Percentiles rank a stretch among this genome's conserved stretches.
Evolutionary conservation across 2,329 filamentous ascomycete genomes (phyloP).

Genomic region (Cytospora leucostoma): DNA sequence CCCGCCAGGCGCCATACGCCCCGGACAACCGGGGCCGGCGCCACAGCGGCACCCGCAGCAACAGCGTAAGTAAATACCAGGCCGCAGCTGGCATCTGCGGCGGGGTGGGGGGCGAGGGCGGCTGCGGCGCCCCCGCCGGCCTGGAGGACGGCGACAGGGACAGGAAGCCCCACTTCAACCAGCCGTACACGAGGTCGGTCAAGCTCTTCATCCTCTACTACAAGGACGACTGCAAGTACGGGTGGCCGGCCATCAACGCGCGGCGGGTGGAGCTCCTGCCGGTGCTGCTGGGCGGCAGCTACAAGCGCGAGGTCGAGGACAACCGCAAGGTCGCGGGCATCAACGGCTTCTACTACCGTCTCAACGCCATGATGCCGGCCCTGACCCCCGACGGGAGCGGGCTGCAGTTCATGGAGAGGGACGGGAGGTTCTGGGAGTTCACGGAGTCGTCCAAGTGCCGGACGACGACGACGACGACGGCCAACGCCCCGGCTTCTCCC

Average conservation of each 20-base stretch:
- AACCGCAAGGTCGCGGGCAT: conserved; percentile 24
- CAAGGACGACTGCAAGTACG: conserved; percentile 25
- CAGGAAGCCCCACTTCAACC: conserved; percentile 27
- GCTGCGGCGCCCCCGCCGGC: not conserved
- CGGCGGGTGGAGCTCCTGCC: conserved; percentile 25
- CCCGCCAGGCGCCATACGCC: conserved; percentile 13
- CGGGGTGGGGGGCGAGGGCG: not conserved
- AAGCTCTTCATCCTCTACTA: conserved; percentile 27
- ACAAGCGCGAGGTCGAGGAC: conserved; percentile 26
- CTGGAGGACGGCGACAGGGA: not conserved
- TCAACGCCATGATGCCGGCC: conserved; percentile 29
- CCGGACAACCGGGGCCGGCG: not conserved
- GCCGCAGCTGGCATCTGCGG: not conserved
- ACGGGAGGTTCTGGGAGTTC: conserved; percentile 25
- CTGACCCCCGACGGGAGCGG: conserved; percentile 26
- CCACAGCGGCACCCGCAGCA: not conserved
- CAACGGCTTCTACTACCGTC: conserved; percentile 27
- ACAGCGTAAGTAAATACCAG: not conserved
- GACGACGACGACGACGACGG: not conserved
- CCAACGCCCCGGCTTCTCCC: not conserved
- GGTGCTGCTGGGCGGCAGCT: conserved; percentile 18
- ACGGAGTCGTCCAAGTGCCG: conserved; percentile 23
- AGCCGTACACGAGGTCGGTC: conserved; percentile 23
- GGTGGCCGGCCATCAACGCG: conserved; percentile 23
- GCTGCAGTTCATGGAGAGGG: conserved; percentile 20